Percentiles rank a stretch among this genome's conserved stretches.
phyloP scores from a whole-genome alignment of 306 rosid genomes.

The Trifolium pratense region DNA sequence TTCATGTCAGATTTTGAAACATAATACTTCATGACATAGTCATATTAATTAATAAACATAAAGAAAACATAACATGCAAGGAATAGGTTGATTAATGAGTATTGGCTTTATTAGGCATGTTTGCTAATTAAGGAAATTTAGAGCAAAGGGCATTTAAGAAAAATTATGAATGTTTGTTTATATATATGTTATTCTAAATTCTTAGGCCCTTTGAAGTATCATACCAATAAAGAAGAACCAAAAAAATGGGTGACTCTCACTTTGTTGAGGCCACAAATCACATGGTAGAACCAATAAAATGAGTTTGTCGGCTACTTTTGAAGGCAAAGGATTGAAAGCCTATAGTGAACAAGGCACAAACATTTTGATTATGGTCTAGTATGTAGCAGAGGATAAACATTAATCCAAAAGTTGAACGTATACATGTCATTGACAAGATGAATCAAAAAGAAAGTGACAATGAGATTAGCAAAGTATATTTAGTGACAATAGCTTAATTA shows the following conservation, averaged over 20 bases:
- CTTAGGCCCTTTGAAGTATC: conserved; percentile 32
- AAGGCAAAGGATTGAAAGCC: conserved; percentile 32
- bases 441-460: conserved; percentile 42
- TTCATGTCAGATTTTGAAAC: conserved; percentile 52
- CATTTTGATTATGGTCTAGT: conserved; percentile 78
- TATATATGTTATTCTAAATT: conserved; percentile 20
- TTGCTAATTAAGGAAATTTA: conserved; percentile 66
- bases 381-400: conserved; percentile 78
- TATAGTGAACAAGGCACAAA: conserved; percentile 62
- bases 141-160: conserved; percentile 46
- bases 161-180: conserved; percentile 54
- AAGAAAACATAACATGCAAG: conserved; percentile 26
- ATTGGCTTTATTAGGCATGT: conserved; percentile 58
- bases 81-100: conserved; percentile 51
- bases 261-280: conserved; percentile 82
- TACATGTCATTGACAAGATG: conserved; percentile 65
- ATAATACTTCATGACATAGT: conserved; percentile 41
- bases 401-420: conserved; percentile 58
- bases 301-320: conserved; percentile 95
- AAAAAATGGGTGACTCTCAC: conserved; percentile 66
- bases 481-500: conserved; percentile 39
- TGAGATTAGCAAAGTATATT: conserved; percentile 42
- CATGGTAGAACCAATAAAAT: conserved; percentile 72
- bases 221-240: conserved; percentile 51
- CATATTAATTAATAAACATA: background rate